Evolutionary conservation across 768 basidiomycete genomes (phyloP).

Genomic region (Lactifluus rugatus): DNA sequence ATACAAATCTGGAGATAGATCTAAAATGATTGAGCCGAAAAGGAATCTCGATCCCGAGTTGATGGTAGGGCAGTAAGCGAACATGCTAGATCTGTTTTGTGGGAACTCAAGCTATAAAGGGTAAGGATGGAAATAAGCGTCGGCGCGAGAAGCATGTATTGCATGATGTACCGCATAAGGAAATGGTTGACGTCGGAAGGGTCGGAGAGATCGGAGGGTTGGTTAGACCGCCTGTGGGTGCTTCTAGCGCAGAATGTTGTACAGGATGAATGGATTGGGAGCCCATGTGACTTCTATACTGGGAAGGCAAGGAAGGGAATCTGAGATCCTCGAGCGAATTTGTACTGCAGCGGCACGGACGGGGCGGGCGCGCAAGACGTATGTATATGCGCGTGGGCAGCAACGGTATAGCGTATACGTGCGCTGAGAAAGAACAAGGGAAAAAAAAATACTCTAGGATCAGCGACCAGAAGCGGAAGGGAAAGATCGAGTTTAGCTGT

Average conservation of each 20-base stretch:
- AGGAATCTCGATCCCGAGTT: neutral
- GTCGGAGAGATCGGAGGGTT: slow-evolving; percentile 15
- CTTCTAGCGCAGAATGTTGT: slow-evolving; percentile 1
- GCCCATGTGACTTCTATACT: slow-evolving; percentile 5
- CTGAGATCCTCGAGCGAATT: slow-evolving; percentile 2
- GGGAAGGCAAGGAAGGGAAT: neutral
- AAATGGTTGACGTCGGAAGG: slow-evolving; percentile 15
- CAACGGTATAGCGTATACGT: too few relatives aligned
- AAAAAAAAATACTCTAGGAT: slow-evolving; percentile 5
- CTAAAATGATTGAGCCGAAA: neutral
- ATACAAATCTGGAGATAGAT: slow-evolving; percentile 1
- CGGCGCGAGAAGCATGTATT: neutral
- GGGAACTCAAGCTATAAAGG: neutral
- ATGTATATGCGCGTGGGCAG: too few relatives aligned
- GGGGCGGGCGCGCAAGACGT: neutral
- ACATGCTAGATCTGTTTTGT: slow-evolving; percentile 5
- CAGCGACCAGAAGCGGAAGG: slow-evolving; percentile 4
- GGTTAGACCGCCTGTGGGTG: neutral
- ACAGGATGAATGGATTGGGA: too few relatives aligned
- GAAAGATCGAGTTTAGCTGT: slow-evolving; percentile 2
- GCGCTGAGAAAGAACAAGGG: neutral
- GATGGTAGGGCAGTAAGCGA: neutral
- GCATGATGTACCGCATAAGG: neutral
- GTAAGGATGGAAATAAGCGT: slow-evolving; percentile 14
- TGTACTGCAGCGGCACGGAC: neutral